phyloP scores from a whole-genome alignment of 2,329 filamentous ascomycete genomes.

The Diaporthe eres region DNA sequence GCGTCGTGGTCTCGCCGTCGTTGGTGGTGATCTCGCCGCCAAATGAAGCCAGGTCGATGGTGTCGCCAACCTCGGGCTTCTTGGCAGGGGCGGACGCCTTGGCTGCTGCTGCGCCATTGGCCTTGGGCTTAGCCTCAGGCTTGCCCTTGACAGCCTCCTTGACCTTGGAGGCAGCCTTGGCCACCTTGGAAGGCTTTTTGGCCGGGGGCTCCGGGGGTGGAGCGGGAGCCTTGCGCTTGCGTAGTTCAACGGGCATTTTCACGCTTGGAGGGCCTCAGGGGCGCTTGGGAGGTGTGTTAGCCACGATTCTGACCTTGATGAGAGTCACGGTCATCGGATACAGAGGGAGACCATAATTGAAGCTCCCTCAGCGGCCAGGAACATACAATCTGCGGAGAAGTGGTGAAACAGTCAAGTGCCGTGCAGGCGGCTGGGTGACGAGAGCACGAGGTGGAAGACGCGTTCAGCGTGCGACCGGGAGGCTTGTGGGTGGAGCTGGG shows the following conservation, averaged over 20 bases:
- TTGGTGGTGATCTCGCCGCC: slow-evolving; percentile 86
- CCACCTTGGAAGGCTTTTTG: slow-evolving; percentile 60
- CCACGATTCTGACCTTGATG: not conserved
- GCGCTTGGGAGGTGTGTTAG: slow-evolving; percentile 33
- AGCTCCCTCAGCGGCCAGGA: not conserved
- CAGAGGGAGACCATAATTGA: not conserved
- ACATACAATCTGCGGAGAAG: slow-evolving; percentile 37
- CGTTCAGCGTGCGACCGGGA: slow-evolving; percentile 33
- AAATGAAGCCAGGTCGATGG: slow-evolving; percentile 70
- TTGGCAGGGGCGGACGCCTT: slow-evolving; percentile 48
- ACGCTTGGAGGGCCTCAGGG: not conserved
- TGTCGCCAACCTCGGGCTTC: slow-evolving; percentile 68
- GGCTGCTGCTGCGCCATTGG: slow-evolving; percentile 52
- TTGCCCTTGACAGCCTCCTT: slow-evolving; percentile 49
- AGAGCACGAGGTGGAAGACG: slow-evolving; percentile 32
- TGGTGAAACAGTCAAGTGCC: slow-evolving; percentile 37
- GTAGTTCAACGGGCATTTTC: slow-evolving; percentile 70
- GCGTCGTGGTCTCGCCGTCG: slow-evolving; percentile 83
- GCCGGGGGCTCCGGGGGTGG: slow-evolving; percentile 60
- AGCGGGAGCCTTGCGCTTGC: slow-evolving; percentile 73
- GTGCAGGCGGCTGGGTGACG: slow-evolving; percentile 29
- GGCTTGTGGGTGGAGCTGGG: slow-evolving; percentile 10
- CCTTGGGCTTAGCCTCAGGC: slow-evolving; percentile 46
- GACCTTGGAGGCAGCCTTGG: slow-evolving; percentile 56
- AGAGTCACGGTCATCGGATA: not conserved